phyloP scores from a whole-genome alignment of 1,139 yeast species.

The Blastobotrys capitulatus region DNA sequence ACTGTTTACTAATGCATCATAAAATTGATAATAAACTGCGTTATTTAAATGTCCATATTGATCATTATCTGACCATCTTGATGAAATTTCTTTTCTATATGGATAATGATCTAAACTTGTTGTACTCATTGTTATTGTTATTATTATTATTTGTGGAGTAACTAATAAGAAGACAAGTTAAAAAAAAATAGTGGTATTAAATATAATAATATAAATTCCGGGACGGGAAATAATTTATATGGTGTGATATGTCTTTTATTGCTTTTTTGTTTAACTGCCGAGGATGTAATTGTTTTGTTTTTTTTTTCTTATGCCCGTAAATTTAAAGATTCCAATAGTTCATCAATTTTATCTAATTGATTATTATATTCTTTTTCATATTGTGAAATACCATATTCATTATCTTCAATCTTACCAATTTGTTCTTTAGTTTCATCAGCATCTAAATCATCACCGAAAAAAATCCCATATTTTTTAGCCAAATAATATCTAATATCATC shows the following conservation, averaged over 20 bases:
- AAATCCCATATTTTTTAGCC: slow-evolving; percentile 41
- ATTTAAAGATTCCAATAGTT: slow-evolving; percentile 38
- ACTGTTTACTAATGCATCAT: slow-evolving; percentile 28
- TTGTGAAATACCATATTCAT: slow-evolving; percentile 15
- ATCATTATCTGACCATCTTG: slow-evolving; percentile 32
- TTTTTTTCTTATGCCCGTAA: slow-evolving; percentile 14
- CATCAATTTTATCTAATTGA: slow-evolving; percentile 42
- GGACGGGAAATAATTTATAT: too few relatives aligned
- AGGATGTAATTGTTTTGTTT: too few relatives aligned
- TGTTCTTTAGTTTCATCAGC: slow-evolving; percentile 11
- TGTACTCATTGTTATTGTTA: not conserved
- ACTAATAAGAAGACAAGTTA: too few relatives aligned
- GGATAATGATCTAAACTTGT: slow-evolving; percentile 24
- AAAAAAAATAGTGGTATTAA: too few relatives aligned
- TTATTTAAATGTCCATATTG: slow-evolving; percentile 32
- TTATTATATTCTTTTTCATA: slow-evolving; percentile 30
- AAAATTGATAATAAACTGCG: slow-evolving; percentile 29
- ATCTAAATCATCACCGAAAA: slow-evolving; percentile 17
- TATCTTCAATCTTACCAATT: slow-evolving; percentile 13
- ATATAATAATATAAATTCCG: too few relatives aligned
- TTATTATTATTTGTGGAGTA: too few relatives aligned
- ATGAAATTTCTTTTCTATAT: slow-evolving; percentile 18
- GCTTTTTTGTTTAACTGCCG: too few relatives aligned
- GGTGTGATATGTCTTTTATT: too few relatives aligned
- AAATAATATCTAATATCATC: slow-evolving; percentile 72